These are phyloP conservation scores for Glaciozyma antarctica DNA, from an alignment of 768 basidiomycete species.

Conservation along the genomic window DNA sequence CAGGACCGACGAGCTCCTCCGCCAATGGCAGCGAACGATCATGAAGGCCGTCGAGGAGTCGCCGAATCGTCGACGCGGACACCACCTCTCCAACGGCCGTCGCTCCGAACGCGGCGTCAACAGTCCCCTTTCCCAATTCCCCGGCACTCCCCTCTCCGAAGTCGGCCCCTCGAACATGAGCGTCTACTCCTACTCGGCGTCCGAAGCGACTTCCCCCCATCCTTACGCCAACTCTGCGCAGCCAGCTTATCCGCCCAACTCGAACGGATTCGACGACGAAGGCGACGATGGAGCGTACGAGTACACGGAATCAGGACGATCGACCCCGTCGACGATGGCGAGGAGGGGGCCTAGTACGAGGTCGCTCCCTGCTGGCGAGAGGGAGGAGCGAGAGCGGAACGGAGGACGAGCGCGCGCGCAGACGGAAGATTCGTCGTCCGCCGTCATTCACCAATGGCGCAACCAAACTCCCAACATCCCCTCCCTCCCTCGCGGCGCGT, in stretches of 20 bases:
- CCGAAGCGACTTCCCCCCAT: not conserved
- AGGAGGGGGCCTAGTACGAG: slow-evolving; percentile 30
- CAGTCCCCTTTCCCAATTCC: slow-evolving; percentile 24
- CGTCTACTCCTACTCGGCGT: slow-evolving; percentile 6
- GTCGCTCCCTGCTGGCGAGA: slow-evolving; percentile 13
- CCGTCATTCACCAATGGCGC: slow-evolving; percentile 38
- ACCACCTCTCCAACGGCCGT: slow-evolving; percentile 26
- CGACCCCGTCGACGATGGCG: slow-evolving; percentile 61
- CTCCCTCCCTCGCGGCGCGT: slow-evolving; percentile 13
- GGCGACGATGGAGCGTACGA: slow-evolving; percentile 59
- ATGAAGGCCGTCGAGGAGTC: slow-evolving; percentile 67
- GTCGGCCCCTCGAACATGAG: slow-evolving; percentile 16
- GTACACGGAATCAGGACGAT: slow-evolving; percentile 53
- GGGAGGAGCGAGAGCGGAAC: slow-evolving; percentile 1
- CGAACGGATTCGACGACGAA: slow-evolving; percentile 53
- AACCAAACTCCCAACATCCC: slow-evolving; percentile 6
- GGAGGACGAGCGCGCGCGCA: slow-evolving; percentile 52
- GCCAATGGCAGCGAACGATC: slow-evolving; percentile 83
- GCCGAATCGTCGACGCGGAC: slow-evolving; percentile 15
- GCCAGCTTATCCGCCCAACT: slow-evolving; percentile 19
- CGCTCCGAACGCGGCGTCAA: slow-evolving; percentile 24
- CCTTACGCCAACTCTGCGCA: slow-evolving; percentile 14
- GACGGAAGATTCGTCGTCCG: slow-evolving; percentile 59
- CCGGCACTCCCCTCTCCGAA: slow-evolving; percentile 32
- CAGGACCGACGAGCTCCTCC: slow-evolving; percentile 80